Evolutionary conservation across 2,329 filamentous ascomycete genomes (phyloP).

Genomic region (Epicoccum sorghinum): DNA sequence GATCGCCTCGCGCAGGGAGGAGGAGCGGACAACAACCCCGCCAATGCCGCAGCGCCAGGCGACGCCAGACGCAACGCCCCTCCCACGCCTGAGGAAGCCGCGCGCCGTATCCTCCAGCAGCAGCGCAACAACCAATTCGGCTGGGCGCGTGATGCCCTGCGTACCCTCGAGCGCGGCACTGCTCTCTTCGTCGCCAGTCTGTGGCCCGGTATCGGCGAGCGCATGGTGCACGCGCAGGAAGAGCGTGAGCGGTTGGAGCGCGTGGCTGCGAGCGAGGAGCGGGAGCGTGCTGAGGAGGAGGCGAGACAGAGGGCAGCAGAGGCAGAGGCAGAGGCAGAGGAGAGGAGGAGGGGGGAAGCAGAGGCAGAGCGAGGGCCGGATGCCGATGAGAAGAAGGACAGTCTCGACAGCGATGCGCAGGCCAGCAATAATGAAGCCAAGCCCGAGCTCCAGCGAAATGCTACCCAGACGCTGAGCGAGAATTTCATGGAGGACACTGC

Average conservation of each 20-base stretch:
- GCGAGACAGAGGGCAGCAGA: slow-evolving; percentile 15
- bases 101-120: slow-evolving; percentile 48
- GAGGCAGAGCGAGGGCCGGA: slow-evolving; percentile 19
- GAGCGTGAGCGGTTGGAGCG: slow-evolving; percentile 49
- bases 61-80: slow-evolving; percentile 20
- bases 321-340: slow-evolving; percentile 11
- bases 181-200: slow-evolving; percentile 69
- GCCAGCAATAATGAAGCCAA: neutral
- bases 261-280: slow-evolving; percentile 36
- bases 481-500: slow-evolving; percentile 6
- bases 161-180: slow-evolving; percentile 60
- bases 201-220: slow-evolving; percentile 67
- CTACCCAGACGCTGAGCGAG: slow-evolving; percentile 9
- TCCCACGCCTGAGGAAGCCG: slow-evolving; percentile 50
- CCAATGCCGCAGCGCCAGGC: neutral
- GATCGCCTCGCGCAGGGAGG: slow-evolving; percentile 24
- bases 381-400: neutral
- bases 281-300: slow-evolving; percentile 27
- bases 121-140: slow-evolving; percentile 35
- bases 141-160: slow-evolving; percentile 45
- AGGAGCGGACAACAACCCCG: slow-evolving; percentile 10
- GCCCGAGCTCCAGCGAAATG: slow-evolving; percentile 14
- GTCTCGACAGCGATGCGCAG: neutral
- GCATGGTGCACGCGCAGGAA: slow-evolving; percentile 63
- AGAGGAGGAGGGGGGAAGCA: slow-evolving; percentile 24